Base-by-base conservation (phyloP, 495 filamentous ascomycete species). In the Pseudomonodictys pantanalensis region DNA sequence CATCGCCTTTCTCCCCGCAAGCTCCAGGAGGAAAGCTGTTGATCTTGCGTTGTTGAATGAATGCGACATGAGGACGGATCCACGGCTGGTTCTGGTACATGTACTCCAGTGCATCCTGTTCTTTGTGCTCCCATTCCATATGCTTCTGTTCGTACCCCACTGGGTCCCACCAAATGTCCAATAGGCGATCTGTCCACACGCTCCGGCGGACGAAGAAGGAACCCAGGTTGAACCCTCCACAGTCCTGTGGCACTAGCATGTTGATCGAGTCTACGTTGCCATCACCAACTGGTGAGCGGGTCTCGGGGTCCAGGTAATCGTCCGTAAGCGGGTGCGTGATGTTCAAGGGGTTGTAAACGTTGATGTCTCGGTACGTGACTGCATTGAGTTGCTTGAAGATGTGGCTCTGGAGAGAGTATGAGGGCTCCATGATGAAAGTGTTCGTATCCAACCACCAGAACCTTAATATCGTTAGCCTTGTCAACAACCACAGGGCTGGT, bases 371-470 rank as follows among this genome's bases (percentile, higher is more conserved):
- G 76, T 99, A 99, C 20, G 88, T 87, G 62, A 84, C 81, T 20
- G 81, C 75, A 18, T 77, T 76, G 48, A 99, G 80, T 60, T 89
- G 72, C 69, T 89, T 84, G 80, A 97, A 96, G 60, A 99, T 81
- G 72, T 97, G 92, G 28, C 79, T 79, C 67, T 97, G 90, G 30
- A 99, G 81, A 1, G 93, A 96, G 69, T 92, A 89, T 8, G 85
- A 87, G 12, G 90, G 88, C 66, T 99, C 92, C 95, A 99, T 97
- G 66, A 99, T 86, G 72, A 95, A 96, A 17, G 95, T 99, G 71
- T 96, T 92, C 10, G 97, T 83, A 71, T 99, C 93, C 35, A 99
- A 78, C 95, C 95, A 99, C 93, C 93, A 99, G 66, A 99, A 93
- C 91, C 91, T 96, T 62, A 22, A n/a, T 10, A 10, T 32, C 56